Evolutionary conservation across 192 early-diverging fungal genomes (phyloP).

Genomic region (Dissophora globulifera): DNA sequence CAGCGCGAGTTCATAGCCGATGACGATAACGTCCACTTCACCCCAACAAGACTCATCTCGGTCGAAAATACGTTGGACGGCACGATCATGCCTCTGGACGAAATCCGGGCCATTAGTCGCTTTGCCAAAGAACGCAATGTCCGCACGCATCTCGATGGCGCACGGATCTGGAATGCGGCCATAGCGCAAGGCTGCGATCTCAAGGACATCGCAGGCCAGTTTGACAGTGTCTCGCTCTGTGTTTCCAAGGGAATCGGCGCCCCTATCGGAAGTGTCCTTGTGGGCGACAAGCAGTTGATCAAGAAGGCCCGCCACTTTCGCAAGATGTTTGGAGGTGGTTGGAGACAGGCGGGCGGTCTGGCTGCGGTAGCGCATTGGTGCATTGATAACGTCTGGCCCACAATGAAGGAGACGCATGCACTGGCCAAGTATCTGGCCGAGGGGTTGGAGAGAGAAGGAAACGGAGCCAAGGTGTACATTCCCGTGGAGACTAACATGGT

Average conservation of each 20-base stretch:
- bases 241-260: slow-evolving; percentile 93
- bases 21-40: slow-evolving; percentile 58
- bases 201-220: slow-evolving; percentile 70
- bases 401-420: slow-evolving; percentile 73
- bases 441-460: slow-evolving; percentile 65
- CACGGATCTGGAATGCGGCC: slow-evolving; percentile 90
- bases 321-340: slow-evolving; percentile 93
- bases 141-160: slow-evolving; percentile 87
- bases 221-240: slow-evolving; percentile 93
- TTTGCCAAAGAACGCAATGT: slow-evolving; percentile 66
- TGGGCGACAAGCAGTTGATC: slow-evolving; percentile 75
- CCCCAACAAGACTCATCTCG: slow-evolving; percentile 83
- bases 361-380: slow-evolving; percentile 81
- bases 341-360: slow-evolving; percentile 90
- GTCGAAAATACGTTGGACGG: slow-evolving; percentile 93
- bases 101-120: slow-evolving; percentile 71
- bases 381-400: slow-evolving; percentile 78
- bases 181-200: slow-evolving; percentile 73
- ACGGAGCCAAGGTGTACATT: slow-evolving; percentile 59
- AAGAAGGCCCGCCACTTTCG: slow-evolving; percentile 83
- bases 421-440: slow-evolving; percentile 71
- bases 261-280: slow-evolving; percentile 87
- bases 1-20: slow-evolving; percentile 37
- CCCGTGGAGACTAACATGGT: slow-evolving; percentile 92
- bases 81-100: slow-evolving; percentile 79